Percentiles rank a stretch among this genome's conserved stretches.
These are phyloP conservation scores for Alopecurus myosuroides DNA, from an alignment of 176 grass and related monocot genomes.

Conservation along the genomic window DNA sequence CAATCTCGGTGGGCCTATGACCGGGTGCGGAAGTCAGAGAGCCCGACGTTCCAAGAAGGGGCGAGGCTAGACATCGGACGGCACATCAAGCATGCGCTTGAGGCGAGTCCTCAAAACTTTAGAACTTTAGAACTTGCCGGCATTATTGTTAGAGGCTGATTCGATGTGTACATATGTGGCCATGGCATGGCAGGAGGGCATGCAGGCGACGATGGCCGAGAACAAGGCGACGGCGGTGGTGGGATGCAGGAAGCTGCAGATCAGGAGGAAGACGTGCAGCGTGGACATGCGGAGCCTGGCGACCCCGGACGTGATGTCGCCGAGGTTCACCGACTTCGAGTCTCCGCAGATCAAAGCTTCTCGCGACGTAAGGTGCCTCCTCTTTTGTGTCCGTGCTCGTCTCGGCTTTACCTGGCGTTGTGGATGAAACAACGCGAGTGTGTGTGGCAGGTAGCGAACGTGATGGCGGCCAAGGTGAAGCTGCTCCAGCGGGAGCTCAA, in stretches of 20 bases:
- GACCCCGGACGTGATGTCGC: slow-evolving; percentile 24
- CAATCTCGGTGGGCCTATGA: slow-evolving; percentile 63
- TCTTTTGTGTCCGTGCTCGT: neutral
- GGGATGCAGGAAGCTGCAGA: slow-evolving; percentile 38
- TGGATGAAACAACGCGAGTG: neutral
- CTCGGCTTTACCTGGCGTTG: neutral
- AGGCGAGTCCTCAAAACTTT: slow-evolving; percentile 40
- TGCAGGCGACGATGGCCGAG: slow-evolving; percentile 33
- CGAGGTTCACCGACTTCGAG: slow-evolving; percentile 42
- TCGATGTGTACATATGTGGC: no score
- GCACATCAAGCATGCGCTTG: slow-evolving; percentile 71
- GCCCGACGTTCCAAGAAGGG: slow-evolving; percentile 37
- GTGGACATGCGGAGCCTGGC: slow-evolving; percentile 31
- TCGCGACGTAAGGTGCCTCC: slow-evolving; percentile 93
- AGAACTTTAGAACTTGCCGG: no score
- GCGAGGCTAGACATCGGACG: slow-evolving; percentile 67
- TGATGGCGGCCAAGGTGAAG: slow-evolving; percentile 93
- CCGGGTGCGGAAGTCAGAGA: slow-evolving; percentile 49
- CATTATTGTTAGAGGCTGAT: no score
- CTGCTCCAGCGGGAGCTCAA: slow-evolving; percentile 79
- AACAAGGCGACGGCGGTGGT: slow-evolving; percentile 6
- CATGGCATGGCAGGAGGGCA: slow-evolving; percentile 37
- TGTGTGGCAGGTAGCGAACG: slow-evolving; percentile 80
- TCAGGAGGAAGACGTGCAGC: slow-evolving; percentile 62
- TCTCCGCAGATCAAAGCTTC: slow-evolving; percentile 77